Evolutionary conservation across 768 basidiomycete genomes (phyloP).

Genomic region (Boletus edulis): DNA sequence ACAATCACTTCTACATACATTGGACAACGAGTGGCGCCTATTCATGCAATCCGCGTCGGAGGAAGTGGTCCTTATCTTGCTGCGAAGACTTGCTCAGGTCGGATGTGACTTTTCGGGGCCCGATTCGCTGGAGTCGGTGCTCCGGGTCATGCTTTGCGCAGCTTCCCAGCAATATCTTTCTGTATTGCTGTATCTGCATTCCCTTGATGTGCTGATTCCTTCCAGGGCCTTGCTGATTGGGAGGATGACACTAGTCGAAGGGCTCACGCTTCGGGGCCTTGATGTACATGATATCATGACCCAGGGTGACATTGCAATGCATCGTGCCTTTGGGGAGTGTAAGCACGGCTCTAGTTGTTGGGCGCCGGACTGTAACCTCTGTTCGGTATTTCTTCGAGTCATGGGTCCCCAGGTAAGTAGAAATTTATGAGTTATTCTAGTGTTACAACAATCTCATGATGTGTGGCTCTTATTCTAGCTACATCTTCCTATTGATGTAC

Average conservation of each 20-base stretch:
- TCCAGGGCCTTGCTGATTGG: neutral
- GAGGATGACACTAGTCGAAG: neutral
- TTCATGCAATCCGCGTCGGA: neutral
- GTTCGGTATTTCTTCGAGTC: neutral
- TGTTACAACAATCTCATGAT: no score
- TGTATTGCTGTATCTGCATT: neutral
- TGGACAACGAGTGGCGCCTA: neutral
- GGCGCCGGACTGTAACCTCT: neutral
- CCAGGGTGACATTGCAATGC: neutral
- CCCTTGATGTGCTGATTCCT: neutral
- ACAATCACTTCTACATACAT: neutral
- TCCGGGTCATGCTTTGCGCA: neutral
- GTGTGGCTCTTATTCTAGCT: neutral
- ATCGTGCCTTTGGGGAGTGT: neutral
- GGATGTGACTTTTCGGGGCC: neutral
- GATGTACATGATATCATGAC: neutral
- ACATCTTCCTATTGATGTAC: neutral
- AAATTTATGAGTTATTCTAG: no score
- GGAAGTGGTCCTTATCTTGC: neutral
- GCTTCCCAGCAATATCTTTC: neutral
- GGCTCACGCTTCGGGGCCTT: neutral
- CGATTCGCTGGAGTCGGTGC: neutral
- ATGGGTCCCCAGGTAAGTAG: neutral
- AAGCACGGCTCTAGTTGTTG: neutral
- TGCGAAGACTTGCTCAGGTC: neutral